Percentiles rank a stretch among this genome's conserved stretches.
phyloP scores from a whole-genome alignment of 805 yeast genomes.

The Lipomyces yamadae region DNA sequence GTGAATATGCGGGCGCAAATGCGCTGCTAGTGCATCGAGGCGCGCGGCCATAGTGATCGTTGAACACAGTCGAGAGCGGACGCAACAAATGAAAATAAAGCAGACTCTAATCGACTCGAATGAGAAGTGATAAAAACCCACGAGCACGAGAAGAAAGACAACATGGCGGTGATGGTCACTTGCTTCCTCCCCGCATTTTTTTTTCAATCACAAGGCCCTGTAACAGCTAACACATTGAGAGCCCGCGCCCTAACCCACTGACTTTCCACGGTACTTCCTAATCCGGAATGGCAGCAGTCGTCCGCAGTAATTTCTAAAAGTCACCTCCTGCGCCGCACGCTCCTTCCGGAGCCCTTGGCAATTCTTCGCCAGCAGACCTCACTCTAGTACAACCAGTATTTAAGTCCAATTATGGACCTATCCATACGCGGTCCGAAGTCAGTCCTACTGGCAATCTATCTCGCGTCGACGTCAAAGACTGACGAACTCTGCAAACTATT shows the following conservation, averaged over 20 bases:
- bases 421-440: not conserved
- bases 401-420: not conserved
- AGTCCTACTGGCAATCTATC: conserved; percentile 14
- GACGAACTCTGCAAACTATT: conserved; percentile 20
- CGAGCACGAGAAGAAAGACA: no score
- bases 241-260: not conserved
- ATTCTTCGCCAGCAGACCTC: not conserved
- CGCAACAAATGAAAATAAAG: no score
- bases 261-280: not conserved
- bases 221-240: not conserved
- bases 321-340: conserved; percentile 4
- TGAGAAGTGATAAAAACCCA: no score
- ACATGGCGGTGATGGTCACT: not conserved
- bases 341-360: not conserved
- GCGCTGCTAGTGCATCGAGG: conserved; percentile 17
- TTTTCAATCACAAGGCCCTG: not conserved
- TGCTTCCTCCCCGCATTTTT: not conserved
- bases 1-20: conserved; percentile 38
- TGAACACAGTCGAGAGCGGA: no score
- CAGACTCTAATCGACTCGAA: no score
- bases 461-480: conserved; percentile 16
- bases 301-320: not conserved
- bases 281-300: not conserved
- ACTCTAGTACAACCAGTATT: not conserved
- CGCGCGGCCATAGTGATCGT: not conserved